Base-by-base conservation (phyloP, 2,329 filamentous ascomycete genomes). In the Lizonia empirigonia region DNA sequence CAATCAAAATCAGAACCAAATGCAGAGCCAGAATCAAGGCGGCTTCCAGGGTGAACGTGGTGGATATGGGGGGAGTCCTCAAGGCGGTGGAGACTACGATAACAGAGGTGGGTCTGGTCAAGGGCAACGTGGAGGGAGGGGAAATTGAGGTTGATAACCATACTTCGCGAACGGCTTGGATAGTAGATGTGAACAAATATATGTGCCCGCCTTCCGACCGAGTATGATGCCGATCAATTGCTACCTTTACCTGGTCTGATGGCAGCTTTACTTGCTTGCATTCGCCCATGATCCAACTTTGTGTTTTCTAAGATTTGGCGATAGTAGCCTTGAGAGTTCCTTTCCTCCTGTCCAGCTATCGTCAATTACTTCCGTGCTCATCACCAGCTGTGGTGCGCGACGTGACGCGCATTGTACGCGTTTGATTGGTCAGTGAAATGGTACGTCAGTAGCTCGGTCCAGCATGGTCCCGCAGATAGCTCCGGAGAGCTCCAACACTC, bases 61-160 rank as follows among this genome's bases (percentile, higher is more conserved):
- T 22, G 63, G 58, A 2, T 60, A 53, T 38, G 54, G 60, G 33
- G 53, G 55, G 3, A 45, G 39, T n/a, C 33, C 40, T 9, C 57
- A 55, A 29, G 49, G 55, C 10, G 48, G 56, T 33, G 58, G 56
- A 6, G 60, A 55, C 27, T 58, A 58, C 29, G 49, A 47, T 22
- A 58, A 52, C 24, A 49, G 59, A 47, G 58, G 62, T 12, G 50
- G 46, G n/a, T 58, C 60, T 40, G 50, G 53, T 34, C 61, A 55
- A 27, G 59, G 60, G 4, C 54, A 54, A 15, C 49, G 53, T 18
- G 58, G 60, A 13, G 62, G 61, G 13, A 36, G 58, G 33, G 59
- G 57, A 27, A 50, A 45, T n/a, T 58, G 37, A 53, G 24, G 9
- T 5, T 26, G 15, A 12, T 18, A 15, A n/a, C n/a, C n/a, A n/a